These are phyloP conservation scores for Pseudocercospora cruenta DNA, from an alignment of 2,329 filamentous ascomycete genomes.

Conservation along the genomic window DNA sequence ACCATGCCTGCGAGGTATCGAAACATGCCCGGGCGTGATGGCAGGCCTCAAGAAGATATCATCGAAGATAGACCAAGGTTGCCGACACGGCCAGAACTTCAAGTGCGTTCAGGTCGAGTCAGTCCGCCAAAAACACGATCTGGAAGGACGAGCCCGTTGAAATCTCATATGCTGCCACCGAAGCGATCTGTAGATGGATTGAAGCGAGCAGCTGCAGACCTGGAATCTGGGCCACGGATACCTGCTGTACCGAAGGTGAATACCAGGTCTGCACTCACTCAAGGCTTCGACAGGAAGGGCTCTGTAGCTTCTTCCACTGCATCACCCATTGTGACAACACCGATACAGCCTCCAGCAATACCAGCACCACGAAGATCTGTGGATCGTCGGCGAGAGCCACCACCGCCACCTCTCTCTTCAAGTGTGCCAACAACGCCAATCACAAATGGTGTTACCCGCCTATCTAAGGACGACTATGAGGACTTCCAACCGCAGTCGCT, in stretches of 20 bases:
- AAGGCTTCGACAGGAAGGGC: constrained; percentile 32
- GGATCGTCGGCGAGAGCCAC: constrained; percentile 32
- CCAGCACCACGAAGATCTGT: constrained; percentile 40
- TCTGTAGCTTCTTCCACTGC: constrained; percentile 13
- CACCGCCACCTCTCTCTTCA: constrained; percentile 23
- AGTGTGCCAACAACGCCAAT: constrained; percentile 27
- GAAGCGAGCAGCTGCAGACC: constrained; percentile 21
- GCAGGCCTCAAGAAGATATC: constrained; percentile 28
- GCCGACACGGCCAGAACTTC: constrained; percentile 38
- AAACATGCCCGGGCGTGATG: constrained; percentile 15
- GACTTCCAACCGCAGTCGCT: constrained; percentile 38
- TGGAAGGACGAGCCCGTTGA: constrained; percentile 34
- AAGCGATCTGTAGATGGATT: constrained; percentile 29
- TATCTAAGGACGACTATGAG: constrained; percentile 46
- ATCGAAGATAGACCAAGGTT: constrained; percentile 36
- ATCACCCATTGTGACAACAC: constrained; percentile 12
- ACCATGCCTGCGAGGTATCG: constrained; percentile 34
- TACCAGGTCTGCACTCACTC: constrained; percentile 31
- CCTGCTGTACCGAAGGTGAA: constrained; percentile 30
- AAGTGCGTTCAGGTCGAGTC: constrained; percentile 33
- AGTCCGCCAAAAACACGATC: constrained; percentile 36
- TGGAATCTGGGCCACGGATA: constrained; percentile 30
- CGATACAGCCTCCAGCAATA: constrained; percentile 35
- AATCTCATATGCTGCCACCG: constrained; percentile 32
- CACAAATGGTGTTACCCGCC: constrained; percentile 41